Percentiles rank a stretch among this genome's conserved stretches.
Conservation (phyloP, 768 basidiomycete species). For the Termitomyces sp. region DNA sequence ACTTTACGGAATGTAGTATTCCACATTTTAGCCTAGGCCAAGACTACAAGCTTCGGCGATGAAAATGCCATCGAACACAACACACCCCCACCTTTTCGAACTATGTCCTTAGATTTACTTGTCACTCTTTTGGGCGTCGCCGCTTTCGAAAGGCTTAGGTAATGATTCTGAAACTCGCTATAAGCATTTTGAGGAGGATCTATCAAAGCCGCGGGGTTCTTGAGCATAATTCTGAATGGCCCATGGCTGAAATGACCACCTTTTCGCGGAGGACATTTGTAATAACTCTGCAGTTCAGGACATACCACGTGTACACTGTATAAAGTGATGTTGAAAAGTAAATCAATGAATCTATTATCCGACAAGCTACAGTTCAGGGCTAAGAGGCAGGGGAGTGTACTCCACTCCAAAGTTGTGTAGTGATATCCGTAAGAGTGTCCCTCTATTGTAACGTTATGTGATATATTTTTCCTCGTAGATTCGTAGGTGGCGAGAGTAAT, state of each 20-base stretch:
- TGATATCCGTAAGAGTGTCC: too few species aligned
- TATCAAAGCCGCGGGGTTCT: neutral
- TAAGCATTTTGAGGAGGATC: neutral
- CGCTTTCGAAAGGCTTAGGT: neutral
- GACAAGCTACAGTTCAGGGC: too few species aligned
- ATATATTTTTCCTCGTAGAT: too few species aligned
- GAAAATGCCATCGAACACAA: neutral
- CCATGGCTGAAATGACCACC: neutral
- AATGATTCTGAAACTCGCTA: neutral
- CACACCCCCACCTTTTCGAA: neutral
- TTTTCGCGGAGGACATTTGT: neutral
- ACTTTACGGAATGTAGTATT: neutral
- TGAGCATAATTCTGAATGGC: neutral
- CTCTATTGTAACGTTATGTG: too few species aligned
- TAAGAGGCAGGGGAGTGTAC: too few species aligned
- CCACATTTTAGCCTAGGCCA: too few species aligned
- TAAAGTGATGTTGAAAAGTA: too few species aligned
- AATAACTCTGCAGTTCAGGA: neutral
- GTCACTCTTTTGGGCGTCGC: neutral
- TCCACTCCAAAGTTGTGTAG: too few species aligned
- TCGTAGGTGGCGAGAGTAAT: too few species aligned
- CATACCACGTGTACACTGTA: too few species aligned
- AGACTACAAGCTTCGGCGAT: too few species aligned
- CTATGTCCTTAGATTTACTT: neutral
- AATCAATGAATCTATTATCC: too few species aligned